Evolutionary conservation across 2,329 filamentous ascomycete species (phyloP).

Genomic region (Xylaria sp.): DNA sequence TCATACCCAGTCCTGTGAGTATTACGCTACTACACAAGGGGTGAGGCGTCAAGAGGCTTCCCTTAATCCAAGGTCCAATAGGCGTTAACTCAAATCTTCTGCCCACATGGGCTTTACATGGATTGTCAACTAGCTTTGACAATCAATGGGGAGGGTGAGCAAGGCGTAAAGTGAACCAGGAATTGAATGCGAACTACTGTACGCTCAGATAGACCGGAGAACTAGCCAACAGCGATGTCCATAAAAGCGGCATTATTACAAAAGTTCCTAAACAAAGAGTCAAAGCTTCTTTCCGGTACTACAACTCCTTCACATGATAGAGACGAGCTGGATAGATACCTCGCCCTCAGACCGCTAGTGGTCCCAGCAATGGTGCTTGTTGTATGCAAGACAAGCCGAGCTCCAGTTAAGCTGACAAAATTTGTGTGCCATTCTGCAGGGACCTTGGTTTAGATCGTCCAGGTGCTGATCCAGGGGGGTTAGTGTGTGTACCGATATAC

Average conservation of each 20-base stretch:
- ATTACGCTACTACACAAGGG: not conserved
- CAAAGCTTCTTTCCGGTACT: not conserved
- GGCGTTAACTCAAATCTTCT: conserved; percentile 13
- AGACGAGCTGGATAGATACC: not conserved
- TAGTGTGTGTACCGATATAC: not conserved
- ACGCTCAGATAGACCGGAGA: not conserved
- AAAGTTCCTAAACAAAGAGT: no score
- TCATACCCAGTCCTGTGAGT: not conserved
- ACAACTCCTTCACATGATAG: not conserved
- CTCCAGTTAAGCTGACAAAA: conserved; percentile 25
- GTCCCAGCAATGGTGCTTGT: not conserved
- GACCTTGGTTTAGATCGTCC: not conserved
- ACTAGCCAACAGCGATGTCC: not conserved
- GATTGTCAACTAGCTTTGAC: conserved; percentile 6
- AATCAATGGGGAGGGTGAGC: not conserved
- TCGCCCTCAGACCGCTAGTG: not conserved
- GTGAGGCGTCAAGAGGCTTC: not conserved
- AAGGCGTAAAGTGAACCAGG: not conserved
- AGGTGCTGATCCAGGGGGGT: not conserved
- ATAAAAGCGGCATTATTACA: not conserved
- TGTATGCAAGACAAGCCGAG: not conserved
- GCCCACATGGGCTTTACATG: conserved; percentile 10
- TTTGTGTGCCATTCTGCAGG: conserved; percentile 13
- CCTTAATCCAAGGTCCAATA: not conserved
- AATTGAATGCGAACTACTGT: not conserved